Percentiles rank a stretch among this genome's conserved stretches.
These are phyloP conservation scores for Isoetes taiwanensis DNA, from an alignment of 75 land plant species.

Conservation along the genomic window DNA sequence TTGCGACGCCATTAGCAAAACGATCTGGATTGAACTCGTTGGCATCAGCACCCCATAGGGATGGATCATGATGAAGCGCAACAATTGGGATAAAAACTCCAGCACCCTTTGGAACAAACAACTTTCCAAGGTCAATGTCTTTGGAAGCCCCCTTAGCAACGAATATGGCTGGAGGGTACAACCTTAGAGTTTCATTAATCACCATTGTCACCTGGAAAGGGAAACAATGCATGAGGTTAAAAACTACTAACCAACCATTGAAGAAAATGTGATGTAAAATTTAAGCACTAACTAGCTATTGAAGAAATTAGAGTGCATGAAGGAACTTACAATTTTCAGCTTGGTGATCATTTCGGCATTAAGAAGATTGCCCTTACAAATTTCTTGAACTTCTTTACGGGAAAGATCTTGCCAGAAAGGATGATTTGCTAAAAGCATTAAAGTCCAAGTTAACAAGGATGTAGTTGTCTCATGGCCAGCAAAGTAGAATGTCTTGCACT, in stretches of 20 bases:
- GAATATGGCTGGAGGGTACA: constrained; percentile 31
- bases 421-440: constrained; percentile 23
- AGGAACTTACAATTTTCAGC: constrained; percentile 21
- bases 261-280: too few species aligned
- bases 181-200: constrained; percentile 19
- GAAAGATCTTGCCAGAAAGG: constrained; percentile 33
- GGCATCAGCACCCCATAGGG: constrained; percentile 27
- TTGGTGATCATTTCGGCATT: constrained; percentile 13
- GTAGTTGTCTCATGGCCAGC: constrained; percentile 42
- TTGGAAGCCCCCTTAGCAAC: constrained; percentile 15
- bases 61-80: constrained; percentile 12
- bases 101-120: constrained; percentile 18
- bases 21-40: constrained; percentile 26
- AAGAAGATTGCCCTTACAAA: too few species aligned
- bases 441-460: constrained; percentile 27
- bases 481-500: constrained; percentile 24
- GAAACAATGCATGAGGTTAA: too few species aligned
- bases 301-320: too few species aligned
- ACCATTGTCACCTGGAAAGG: constrained; percentile 34
- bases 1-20: constrained; percentile 25
- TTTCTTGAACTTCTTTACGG: constrained; percentile 18
- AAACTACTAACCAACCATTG: too few species aligned
- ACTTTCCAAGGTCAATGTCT: constrained; percentile 17
- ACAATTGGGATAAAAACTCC: not conserved
- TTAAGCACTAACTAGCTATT: too few species aligned